Base-by-base conservation (phyloP, 345 rosid species). In the Melaleuca quinquenervia region DNA sequence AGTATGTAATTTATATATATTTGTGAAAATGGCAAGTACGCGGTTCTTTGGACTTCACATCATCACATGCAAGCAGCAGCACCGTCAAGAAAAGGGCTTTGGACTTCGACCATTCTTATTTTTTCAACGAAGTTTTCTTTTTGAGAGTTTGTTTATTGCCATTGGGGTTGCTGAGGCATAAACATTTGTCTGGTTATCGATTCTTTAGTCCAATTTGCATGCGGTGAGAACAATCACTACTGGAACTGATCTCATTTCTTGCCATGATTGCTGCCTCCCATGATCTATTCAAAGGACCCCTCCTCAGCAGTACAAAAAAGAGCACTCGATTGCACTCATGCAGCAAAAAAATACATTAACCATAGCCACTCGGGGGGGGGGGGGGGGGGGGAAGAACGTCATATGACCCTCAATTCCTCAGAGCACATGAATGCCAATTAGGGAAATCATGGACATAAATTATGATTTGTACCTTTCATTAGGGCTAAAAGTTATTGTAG, bases 221-320 rank as follows among this genome's bases (percentile, higher is more conserved):
- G 89, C 86, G 88, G 80, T 21, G 84, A 22, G 85, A 24, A 86
- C 54, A n/a, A 82, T 50, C 88, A 82, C 87, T 84, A 82, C 83
- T 64, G 84, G 29, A 85, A 36, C 80, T 36, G 48, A 70, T 70
- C 80, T 70, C 80, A 70, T 82, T 83, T 44, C 64, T 86, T 58
- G 85, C 84, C 84, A 91, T 91, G 70, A 89, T 90, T 88, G 92
- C 87, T 91, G 93, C 88, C 90, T 86, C 92, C 92, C 91, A 88
- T 88, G 64, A 54, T 80, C 74, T 15, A 50, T 41, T 87, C 86
- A 87, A 27, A 27, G 78, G 85, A 83, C 58, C 84, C 83, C 80
- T 50, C 15, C 80, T 36, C 48, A 70, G 9, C 48, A 70, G 24
- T 7, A 51, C 26, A n/a, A 76, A 55, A 85, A 53, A 88, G 85